Conservation (phyloP, 345 rosid genomes). For the Eucalyptus brandiana region DNA sequence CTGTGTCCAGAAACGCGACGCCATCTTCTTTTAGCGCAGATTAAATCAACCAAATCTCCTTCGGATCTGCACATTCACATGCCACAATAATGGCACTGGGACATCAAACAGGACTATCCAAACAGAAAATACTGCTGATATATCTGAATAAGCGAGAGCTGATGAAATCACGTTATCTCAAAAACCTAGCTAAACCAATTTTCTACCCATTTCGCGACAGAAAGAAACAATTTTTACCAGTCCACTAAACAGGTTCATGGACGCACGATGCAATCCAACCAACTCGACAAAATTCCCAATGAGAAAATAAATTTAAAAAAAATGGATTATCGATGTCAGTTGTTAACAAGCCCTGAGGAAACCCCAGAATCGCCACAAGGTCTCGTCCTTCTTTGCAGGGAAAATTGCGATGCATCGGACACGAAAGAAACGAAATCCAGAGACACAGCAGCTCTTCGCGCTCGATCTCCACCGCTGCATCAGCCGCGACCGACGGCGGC, state of each 20-base stretch:
- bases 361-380: neutral
- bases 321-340: neutral
- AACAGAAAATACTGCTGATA: neutral
- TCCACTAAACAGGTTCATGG: neutral
- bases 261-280: neutral
- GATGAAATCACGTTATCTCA: neutral
- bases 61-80: neutral
- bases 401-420: neutral
- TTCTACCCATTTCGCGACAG: neutral
- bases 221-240: neutral
- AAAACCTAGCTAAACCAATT: neutral
- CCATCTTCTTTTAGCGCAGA: conserved; percentile 10
- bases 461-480: neutral
- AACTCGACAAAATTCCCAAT: neutral
- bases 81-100: neutral
- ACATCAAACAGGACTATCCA: neutral
- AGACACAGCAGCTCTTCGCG: neutral
- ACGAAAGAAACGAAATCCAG: neutral
- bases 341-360: neutral
- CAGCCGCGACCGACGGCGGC: neutral
- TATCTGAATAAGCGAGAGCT: neutral
- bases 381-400: neutral
- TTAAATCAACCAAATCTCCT: neutral
- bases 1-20: conserved; percentile 62
- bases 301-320: neutral